phyloP scores from a whole-genome alignment of 116 monocot genomes.

The Dioscorea cayenensis region DNA sequence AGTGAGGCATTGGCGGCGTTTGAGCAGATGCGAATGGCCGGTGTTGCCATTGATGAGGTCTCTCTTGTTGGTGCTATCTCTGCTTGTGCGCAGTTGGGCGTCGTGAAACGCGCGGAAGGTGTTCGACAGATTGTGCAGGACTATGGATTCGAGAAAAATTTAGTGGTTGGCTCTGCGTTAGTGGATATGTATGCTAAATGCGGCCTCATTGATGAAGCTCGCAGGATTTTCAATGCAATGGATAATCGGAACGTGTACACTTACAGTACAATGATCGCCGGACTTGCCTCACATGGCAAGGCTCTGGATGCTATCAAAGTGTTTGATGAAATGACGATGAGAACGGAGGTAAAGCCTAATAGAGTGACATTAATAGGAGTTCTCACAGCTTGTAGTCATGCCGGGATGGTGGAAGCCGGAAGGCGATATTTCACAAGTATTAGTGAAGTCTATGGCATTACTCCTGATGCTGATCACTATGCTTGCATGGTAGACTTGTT shows the following conservation, averaged over 20 bases:
- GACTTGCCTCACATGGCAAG: conserved; percentile 50
- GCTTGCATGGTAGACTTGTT: conserved; percentile 73
- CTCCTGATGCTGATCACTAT: conserved; percentile 46
- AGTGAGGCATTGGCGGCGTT: conserved; percentile 29
- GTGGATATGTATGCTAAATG: conserved; percentile 75
- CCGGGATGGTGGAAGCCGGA: conserved; percentile 55
- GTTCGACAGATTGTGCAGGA: conserved; percentile 9
- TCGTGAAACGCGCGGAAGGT: conserved; percentile 15
- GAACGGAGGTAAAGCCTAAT: conserved; percentile 36
- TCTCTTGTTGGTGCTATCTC: conserved; percentile 36
- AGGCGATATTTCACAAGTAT: conserved; percentile 31
- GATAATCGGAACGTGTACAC: conserved; percentile 49
- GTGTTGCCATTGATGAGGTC: conserved; percentile 29
- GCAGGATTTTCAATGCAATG: conserved; percentile 28
- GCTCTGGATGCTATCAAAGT: conserved; percentile 41
- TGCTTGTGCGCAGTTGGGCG: conserved; percentile 47
- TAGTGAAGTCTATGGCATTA: conserved; percentile 29
- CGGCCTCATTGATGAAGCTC: conserved; percentile 50
- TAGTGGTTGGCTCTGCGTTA: conserved; percentile 43
- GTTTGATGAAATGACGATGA: conserved; percentile 44
- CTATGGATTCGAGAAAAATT: conserved; percentile 9
- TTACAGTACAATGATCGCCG: conserved; percentile 64
- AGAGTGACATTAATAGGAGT: conserved; percentile 48
- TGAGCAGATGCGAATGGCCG: conserved; percentile 17
- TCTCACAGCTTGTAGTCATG: conserved; percentile 69